phyloP scores from a whole-genome alignment of 306 rosid species.

The cucumber (Cucumis sativus) region DNA sequence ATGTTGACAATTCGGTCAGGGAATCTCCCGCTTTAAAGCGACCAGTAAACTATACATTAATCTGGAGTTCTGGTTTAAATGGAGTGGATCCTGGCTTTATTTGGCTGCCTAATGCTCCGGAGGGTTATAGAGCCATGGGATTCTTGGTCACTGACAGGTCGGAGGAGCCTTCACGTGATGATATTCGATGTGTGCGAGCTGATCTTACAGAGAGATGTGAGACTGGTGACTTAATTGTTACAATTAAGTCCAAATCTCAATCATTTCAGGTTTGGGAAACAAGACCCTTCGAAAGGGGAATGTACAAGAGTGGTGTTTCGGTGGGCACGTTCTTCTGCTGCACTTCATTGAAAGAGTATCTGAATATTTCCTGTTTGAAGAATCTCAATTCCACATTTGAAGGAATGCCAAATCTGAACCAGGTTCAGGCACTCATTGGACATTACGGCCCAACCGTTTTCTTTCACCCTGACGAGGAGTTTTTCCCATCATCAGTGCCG shows the following conservation, averaged over 20 bases:
- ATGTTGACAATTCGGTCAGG: not conserved
- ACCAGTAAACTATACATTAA: slow-evolving; percentile 48
- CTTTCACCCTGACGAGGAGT: slow-evolving; percentile 56
- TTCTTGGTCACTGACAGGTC: slow-evolving; percentile 41
- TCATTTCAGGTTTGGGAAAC: slow-evolving; percentile 54
- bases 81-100: slow-evolving; percentile 50
- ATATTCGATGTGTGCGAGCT: slow-evolving; percentile 57
- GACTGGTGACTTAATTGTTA: slow-evolving; percentile 27
- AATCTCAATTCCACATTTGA: slow-evolving; percentile 17
- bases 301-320: slow-evolving; percentile 48
- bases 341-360: slow-evolving; percentile 23
- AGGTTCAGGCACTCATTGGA: slow-evolving; percentile 34
- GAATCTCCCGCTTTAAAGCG: slow-evolving; percentile 41
- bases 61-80: slow-evolving; percentile 51
- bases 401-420: slow-evolving; percentile 53
- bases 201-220: slow-evolving; percentile 82
- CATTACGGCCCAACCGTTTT: slow-evolving; percentile 52
- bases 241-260: slow-evolving; percentile 27
- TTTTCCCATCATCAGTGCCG: slow-evolving; percentile 41
- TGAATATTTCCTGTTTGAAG: slow-evolving; percentile 36
- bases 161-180: slow-evolving; percentile 44
- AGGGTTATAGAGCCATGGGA: slow-evolving; percentile 75
- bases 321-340: slow-evolving; percentile 73
- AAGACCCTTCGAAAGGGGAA: slow-evolving; percentile 58
- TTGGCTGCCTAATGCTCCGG: slow-evolving; percentile 83